Conservation (phyloP, 495 filamentous ascomycete species). For the Hypomontagnella monticulosa region DNA sequence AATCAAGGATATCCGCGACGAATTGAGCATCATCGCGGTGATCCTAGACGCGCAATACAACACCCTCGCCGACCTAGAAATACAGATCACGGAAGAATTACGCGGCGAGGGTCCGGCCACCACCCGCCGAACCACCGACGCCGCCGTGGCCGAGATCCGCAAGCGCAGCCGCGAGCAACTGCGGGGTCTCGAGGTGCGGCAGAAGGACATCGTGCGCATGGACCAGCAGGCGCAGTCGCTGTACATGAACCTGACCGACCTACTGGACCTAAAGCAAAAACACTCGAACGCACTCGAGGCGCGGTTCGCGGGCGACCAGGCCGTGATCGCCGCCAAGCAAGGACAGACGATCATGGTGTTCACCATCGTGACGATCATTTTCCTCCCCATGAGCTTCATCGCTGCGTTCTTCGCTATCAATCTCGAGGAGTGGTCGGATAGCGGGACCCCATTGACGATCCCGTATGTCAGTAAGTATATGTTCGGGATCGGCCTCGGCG, state of each 20-base stretch:
- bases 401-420: conserved; percentile 74
- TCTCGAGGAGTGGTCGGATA: conserved; percentile 60
- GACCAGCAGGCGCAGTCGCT: conserved; percentile 72
- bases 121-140: conserved; percentile 50
- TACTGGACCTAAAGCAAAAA: conserved; percentile 72
- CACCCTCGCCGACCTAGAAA: conserved; percentile 65
- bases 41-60: conserved; percentile 68
- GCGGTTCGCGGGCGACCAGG: conserved; percentile 72
- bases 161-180: conserved; percentile 69
- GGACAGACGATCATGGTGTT: conserved; percentile 80
- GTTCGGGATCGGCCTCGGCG: conserved; percentile 73
- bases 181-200: conserved; percentile 67
- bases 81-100: conserved; percentile 58
- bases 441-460: conserved; percentile 53
- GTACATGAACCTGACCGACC: conserved; percentile 69
- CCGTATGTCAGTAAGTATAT: conserved; percentile 70
- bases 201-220: conserved; percentile 74
- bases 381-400: conserved; percentile 74
- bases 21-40: conserved; percentile 74
- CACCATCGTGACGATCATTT: conserved; percentile 76
- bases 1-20: conserved; percentile 76
- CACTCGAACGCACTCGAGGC: conserved; percentile 78
- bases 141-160: conserved; percentile 61
- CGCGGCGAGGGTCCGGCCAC: conserved; percentile 54
- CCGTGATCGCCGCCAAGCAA: conserved; percentile 70